Percentiles rank a stretch among this genome's conserved stretches.
Conservation (phyloP, 371 early-diverging fungal genomes). For the Mucor circinelloides region DNA sequence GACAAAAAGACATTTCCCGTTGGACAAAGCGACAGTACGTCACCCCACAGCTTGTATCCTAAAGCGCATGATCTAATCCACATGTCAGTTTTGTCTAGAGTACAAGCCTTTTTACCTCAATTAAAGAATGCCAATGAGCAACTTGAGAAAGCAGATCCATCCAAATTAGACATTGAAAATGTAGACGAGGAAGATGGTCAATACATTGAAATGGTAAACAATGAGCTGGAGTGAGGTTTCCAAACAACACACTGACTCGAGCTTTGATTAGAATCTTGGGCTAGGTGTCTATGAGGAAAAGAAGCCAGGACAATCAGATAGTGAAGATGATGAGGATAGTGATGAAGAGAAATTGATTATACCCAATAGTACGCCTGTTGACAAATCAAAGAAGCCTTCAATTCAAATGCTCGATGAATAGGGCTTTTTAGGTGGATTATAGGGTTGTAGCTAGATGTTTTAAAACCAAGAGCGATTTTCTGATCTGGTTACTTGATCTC, state of each 20-base stretch:
- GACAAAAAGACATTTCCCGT: conserved; percentile 30
- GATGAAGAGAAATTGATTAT: conserved; percentile 46
- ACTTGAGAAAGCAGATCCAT: conserved; percentile 41
- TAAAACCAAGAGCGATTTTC: not conserved
- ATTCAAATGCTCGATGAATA: conserved; percentile 17
- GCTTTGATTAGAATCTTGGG: conserved; percentile 48
- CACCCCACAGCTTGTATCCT: not conserved
- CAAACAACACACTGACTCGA: not conserved
- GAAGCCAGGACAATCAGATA: conserved; percentile 27
- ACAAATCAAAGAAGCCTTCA: conserved; percentile 18
- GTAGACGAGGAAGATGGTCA: conserved; percentile 51
- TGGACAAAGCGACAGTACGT: conserved; percentile 37
- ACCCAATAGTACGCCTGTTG: conserved; percentile 31
- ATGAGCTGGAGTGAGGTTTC: no score
- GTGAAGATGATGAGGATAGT: conserved; percentile 29
- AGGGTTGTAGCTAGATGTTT: not conserved
- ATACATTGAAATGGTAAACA: conserved; percentile 66
- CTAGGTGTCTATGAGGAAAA: conserved; percentile 61
- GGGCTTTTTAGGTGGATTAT: no score
- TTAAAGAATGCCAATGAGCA: conserved; percentile 57
- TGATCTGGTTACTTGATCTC: not conserved
- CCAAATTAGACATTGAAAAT: conserved; percentile 59
- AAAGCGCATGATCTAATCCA: not conserved
- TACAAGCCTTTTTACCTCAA: conserved; percentile 63
- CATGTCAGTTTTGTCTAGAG: conserved; percentile 47